Base-by-base conservation (phyloP, 345 rosid species). In the Orychophragmus violaceus region DNA sequence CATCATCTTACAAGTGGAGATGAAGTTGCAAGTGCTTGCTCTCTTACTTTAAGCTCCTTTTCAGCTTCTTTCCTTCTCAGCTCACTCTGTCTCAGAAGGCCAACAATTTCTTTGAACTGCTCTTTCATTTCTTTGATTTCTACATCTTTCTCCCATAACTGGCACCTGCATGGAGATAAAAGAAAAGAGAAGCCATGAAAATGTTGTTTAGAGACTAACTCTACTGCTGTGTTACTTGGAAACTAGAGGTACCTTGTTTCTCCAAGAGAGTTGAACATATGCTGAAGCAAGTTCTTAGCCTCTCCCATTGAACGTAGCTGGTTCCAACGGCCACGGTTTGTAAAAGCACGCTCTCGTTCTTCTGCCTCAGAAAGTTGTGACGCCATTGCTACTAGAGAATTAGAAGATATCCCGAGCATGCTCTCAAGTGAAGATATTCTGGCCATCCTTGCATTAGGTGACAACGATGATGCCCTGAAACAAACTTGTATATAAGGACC, bases 281-380 rank as follows among this genome's bases (percentile, higher is more conserved):
- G 82, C 25, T 94, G 97, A 71, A 94, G 97, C 80, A 90, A 81
- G 80, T 81, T 87, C 83, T 94, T 94, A 12, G 99, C 97, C 73
- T 94, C 97, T 74, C 86, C 97, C 96, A 94, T 94, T 65, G 97
- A 94, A 13, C 96, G 96, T 78, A 94, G 80, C 77, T 94, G 97
- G 82, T 84, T 90, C 99, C 99, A 94, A 42, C 96, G 96, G 41
- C 99, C 99, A 68, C 96, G 97, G 70, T 50, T 88, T 30, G 87
- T 81, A 72, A 94, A 84, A 28, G 83, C 89, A 58, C 97, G 97
- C 53, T 94, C 99, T 35, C 97, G 77, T 75, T 94, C 97, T 79
- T 90, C 96, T 76, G 97, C 97, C 80, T 94, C 99, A 36, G 97
- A 94, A 65, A 94, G 94, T 78, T 94, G 96, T 68, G 97, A 90